Evolutionary conservation across 257 asterid genomes (phyloP), one percentile per base, ranked within the genome.

Genomic region (Nicotiana otophora): DNA sequence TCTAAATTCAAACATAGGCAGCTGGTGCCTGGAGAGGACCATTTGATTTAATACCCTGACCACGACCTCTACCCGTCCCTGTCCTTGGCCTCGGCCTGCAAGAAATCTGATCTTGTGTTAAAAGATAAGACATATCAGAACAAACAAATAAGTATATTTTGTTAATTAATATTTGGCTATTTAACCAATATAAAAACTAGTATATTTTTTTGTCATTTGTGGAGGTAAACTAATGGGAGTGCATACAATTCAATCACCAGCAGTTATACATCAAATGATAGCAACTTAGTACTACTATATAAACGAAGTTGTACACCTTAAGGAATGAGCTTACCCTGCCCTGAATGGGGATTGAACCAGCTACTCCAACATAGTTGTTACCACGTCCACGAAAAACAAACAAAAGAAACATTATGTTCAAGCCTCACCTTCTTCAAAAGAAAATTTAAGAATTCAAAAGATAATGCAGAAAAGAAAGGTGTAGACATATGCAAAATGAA

Each of bases 331-430:
- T 12, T 80, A 80, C 83, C 64, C 26, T 68, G 60, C 64, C 83
- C 36, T 80, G 83, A 80, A 55, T 54, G 60, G 83, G 34, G 15
- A 63, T 46, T 80, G 34, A 46, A 33, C 76, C 75, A 42, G 75
- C 54, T 80, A 31, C 11, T 62, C 77, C 76, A 61, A 36, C 77
- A 36, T 80, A 64, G 83, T 33, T 54, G 55, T 67, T 80, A 46
- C 77, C 77, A 15, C 83, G 76, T 42, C 83, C 77, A 39, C 75
- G 30, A 28, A 28, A 28, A 28, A 28, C 2, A 28, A 28, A 1
- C 30, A 28, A 28, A 28, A 28, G 1, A 28, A 28, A 28, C 30
- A 28, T 28, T 28, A 28, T 28, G 30, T 28, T 28, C 30, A 28
- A 28, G 30, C 30, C 30, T 28, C 30, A 28, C 30, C 30, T 28